Percentiles rank a stretch among this genome's conserved stretches.
Evolutionary conservation across 2,329 filamentous ascomycete genomes (phyloP).

Genomic region (Aspergillus fumigatus): DNA sequence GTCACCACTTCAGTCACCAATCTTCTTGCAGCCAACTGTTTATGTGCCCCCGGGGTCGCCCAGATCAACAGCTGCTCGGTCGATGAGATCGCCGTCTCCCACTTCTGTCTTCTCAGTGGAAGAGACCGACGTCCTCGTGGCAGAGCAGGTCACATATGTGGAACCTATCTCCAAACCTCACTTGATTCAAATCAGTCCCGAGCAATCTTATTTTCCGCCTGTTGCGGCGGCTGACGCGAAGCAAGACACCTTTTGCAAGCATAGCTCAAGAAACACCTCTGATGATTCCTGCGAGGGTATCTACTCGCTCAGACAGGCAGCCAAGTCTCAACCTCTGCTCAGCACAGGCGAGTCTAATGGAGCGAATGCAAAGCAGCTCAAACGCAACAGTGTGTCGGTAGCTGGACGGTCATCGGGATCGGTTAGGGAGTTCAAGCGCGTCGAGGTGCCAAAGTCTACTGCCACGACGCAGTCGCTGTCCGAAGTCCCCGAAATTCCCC

Average conservation of each 20-base stretch:
- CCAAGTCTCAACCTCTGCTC: constrained; percentile 16
- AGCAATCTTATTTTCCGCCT: constrained; percentile 1
- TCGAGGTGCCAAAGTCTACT: constrained; percentile 2
- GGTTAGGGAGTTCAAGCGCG: background rate
- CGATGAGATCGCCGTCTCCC: constrained; percentile 23
- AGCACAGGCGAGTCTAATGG: background rate
- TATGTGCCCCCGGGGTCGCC: constrained; percentile 25
- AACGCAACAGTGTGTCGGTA: constrained; percentile 7
- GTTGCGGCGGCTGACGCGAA: constrained; percentile 5
- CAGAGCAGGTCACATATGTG: constrained; percentile 29
- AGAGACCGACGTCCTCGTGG: constrained; percentile 29
- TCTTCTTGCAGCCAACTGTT: constrained; percentile 27
- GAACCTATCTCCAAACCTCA: constrained; percentile 28
- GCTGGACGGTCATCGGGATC: background rate
- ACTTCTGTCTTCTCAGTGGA: constrained; percentile 28
- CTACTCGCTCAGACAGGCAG: constrained; percentile 13
- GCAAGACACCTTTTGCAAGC: constrained; percentile 1
- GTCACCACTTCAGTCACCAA: constrained; percentile 22
- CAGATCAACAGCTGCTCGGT: constrained; percentile 11
- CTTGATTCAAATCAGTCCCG: constrained; percentile 30
- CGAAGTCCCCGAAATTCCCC: constrained; percentile 18
- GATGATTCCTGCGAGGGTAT: background rate
- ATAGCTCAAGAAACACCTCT: background rate
- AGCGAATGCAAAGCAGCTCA: constrained; percentile 8
- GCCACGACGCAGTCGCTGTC: constrained; percentile 22